A percentile compares a stretch with the other conserved stretches of the same genome.
Conservation (phyloP, 164 flowering plant species). For the Piper betle region DNA sequence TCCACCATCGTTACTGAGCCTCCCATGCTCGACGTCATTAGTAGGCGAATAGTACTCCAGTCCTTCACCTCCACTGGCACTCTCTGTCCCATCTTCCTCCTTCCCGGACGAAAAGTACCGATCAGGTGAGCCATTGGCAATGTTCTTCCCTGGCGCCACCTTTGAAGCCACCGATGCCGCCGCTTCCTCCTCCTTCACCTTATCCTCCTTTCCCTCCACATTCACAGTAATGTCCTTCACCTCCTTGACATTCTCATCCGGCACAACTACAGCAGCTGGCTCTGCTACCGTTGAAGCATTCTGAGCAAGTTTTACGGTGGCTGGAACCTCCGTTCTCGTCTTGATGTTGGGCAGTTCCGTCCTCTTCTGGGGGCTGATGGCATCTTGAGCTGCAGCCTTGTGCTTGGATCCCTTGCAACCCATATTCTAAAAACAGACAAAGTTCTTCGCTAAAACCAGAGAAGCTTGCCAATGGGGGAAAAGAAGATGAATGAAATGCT, state of each 20-base stretch:
- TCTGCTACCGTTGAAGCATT: too few species aligned
- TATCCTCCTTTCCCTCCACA: not conserved
- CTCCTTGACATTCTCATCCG: slow-evolving; percentile 1
- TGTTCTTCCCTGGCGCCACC: slow-evolving; percentile 1
- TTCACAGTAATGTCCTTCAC: slow-evolving; percentile 8
- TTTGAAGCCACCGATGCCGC: not conserved
- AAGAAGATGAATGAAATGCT: too few species aligned
- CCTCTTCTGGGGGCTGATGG: slow-evolving; percentile 2
- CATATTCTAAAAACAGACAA: not conserved
- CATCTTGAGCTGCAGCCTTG: not conserved
- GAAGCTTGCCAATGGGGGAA: too few species aligned
- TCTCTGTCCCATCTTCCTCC: slow-evolving; percentile 6
- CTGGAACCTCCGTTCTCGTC: not conserved
- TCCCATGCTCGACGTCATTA: not conserved
- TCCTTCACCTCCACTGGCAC: slow-evolving; percentile 4
- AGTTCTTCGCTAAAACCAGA: not conserved
- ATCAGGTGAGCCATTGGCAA: slow-evolving; percentile 5
- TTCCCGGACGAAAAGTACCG: slow-evolving; percentile 13
- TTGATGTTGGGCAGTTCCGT: not conserved
- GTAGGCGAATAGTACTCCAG: slow-evolving; percentile 5
- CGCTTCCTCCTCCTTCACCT: not conserved
- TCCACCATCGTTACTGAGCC: not conserved
- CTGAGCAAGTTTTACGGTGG: too few species aligned
- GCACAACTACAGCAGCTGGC: not conserved
- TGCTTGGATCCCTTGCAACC: slow-evolving; percentile 3